phyloP scores from a whole-genome alignment of 2,329 filamentous ascomycete species.

The Cladosporium velox region DNA sequence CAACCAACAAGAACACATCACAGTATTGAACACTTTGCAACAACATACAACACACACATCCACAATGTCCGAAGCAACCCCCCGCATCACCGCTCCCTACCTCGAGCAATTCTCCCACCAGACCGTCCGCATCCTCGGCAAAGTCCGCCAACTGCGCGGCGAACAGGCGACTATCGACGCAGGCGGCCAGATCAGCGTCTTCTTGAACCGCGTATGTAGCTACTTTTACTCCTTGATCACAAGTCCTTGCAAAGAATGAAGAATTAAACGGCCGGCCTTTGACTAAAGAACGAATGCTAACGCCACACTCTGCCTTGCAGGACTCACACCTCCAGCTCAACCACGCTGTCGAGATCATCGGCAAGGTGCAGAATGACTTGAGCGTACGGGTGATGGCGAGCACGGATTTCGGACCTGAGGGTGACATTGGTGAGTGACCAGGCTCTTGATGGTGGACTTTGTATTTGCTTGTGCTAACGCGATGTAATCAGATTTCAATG shows the following conservation, averaged over 20 bases:
- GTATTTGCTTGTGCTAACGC: background rate
- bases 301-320: conserved; percentile 44
- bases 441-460: background rate
- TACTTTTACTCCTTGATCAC: conserved; percentile 16
- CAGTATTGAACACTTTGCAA: background rate
- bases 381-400: conserved; percentile 69
- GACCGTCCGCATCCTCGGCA: conserved; percentile 83
- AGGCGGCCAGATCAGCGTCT: conserved; percentile 71
- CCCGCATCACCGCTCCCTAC: conserved; percentile 79
- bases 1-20: background rate
- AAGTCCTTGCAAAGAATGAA: background rate
- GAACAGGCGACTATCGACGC: conserved; percentile 80
- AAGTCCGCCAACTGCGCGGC: conserved; percentile 78
- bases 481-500: conserved; percentile 64
- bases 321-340: conserved; percentile 69
- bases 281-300: background rate
- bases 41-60: background rate
- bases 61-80: conserved; percentile 72
- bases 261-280: background rate
- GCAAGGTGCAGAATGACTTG: conserved; percentile 75
- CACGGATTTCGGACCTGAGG: conserved; percentile 64
- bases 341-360: conserved; percentile 74
- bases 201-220: conserved; percentile 69
- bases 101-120: conserved; percentile 71
- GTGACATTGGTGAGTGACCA: conserved; percentile 62